Evolutionary conservation across 2,329 filamentous ascomycete species (phyloP).

Genomic region (Mollisiaceae sp.): DNA sequence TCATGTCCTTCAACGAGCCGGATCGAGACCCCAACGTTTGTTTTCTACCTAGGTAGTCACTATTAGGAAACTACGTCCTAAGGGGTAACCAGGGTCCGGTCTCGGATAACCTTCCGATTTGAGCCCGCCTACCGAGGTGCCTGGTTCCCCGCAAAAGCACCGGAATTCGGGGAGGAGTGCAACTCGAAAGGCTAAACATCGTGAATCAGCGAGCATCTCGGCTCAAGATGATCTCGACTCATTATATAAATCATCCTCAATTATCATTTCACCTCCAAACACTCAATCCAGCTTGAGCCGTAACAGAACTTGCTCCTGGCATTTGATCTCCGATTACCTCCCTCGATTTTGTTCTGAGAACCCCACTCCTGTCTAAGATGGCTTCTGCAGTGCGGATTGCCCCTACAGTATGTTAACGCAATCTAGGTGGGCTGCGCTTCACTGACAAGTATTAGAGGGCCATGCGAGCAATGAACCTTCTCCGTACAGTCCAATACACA

Average conservation of each 20-base stretch:
- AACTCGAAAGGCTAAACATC: neutral
- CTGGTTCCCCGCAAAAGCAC: neutral
- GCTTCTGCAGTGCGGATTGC: constrained; percentile 38
- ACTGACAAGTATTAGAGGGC: constrained; percentile 51
- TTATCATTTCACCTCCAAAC: neutral
- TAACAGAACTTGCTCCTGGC: neutral
- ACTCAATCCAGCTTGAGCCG: neutral
- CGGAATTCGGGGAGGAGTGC: neutral
- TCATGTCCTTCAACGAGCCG: neutral
- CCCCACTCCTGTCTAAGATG: constrained; percentile 26
- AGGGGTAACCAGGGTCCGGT: too few relatives aligned
- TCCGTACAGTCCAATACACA: constrained; percentile 89
- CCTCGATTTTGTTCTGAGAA: neutral
- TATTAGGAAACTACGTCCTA: neutral
- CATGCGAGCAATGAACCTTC: constrained; percentile 70
- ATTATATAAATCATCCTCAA: neutral
- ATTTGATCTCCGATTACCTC: neutral
- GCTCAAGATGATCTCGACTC: neutral
- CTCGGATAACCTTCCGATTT: constrained; percentile 1
- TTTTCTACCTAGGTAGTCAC: neutral
- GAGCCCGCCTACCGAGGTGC: neutral
- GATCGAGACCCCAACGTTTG: neutral
- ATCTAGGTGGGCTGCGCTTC: neutral
- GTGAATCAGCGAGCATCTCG: neutral
- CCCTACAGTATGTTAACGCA: constrained; percentile 34